Base-by-base conservation (phyloP, 768 basidiomycete genomes). In the Holtermanniella nyarrowii region DNA sequence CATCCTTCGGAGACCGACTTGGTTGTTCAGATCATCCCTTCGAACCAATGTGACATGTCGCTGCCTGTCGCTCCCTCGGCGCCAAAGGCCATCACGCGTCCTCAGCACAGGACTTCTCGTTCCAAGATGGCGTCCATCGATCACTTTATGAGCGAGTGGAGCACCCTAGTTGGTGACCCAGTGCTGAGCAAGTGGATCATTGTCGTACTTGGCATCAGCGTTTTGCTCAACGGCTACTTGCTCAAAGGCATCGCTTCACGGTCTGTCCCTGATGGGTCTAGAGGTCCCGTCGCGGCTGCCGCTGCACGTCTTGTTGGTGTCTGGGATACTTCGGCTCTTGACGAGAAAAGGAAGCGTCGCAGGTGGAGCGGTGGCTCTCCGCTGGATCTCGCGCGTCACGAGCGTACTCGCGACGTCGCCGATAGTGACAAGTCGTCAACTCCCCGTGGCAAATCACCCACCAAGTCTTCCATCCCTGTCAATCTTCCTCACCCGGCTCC, bases 141-240 rank as follows among this genome's bases (percentile, higher is more conserved):
- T 54, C 77, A 79, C 54, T 91, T 91, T 76, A 86, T 95, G 85
- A 80, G 80, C 41, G 78, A 80, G 3, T 96, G 91, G 91, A 87
- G 88, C 7, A 74, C 76, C 13, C 82, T 96, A 58, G 88, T 96
- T 46, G 89, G 89, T 31, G 93, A 99, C 65, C 93, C 93, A 1
- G 80, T 96, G 46, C 74, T 97, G 55, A 83, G 81, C 62, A 97
- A 97, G 74, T 91, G 88, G 85, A 90, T 97, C 66, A 86, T 96
- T 45, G 77, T 87, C 50, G 77, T 86, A 14, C 80, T 99, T 21
- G 85, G 82, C 2, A 78, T 93, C 54, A 86, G 84, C 53, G 84
- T 96, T 52, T 79, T 83, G 50, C 76, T 99, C 52, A 99, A 99
- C 57, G 91, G 90, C 3, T 96, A 88, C 66, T 77, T 96, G 14